Conservation (phyloP, 2,329 filamentous ascomycete species). For the Aspergillus floridensis region DNA sequence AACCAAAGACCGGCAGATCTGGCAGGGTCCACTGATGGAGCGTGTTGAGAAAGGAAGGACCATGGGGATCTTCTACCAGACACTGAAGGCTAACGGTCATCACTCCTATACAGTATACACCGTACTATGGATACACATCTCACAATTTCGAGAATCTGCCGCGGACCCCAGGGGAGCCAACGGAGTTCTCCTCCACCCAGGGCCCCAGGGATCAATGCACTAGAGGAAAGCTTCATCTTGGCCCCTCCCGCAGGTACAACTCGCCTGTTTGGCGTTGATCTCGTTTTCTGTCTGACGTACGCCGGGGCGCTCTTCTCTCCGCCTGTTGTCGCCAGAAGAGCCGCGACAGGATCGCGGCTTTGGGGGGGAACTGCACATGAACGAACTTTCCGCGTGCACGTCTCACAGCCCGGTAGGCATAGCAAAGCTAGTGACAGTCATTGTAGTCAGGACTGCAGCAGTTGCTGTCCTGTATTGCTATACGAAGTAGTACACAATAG, state of each 20-base stretch:
- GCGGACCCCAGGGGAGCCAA: conserved; percentile 6
- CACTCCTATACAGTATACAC: neutral
- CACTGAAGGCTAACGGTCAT: conserved; percentile 14
- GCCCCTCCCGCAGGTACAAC: neutral
- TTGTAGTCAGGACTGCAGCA: too few species aligned
- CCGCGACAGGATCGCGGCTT: neutral
- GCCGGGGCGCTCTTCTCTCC: neutral
- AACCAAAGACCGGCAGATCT: conserved; percentile 12
- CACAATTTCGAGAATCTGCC: neutral
- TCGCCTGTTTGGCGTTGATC: neutral
- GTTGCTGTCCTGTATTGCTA: too few species aligned
- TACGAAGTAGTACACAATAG: neutral
- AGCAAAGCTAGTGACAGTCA: too few species aligned
- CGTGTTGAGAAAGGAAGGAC: conserved; percentile 21
- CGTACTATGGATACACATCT: neutral
- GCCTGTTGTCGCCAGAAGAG: neutral
- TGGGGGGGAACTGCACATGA: neutral
- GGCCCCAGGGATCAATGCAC: conserved; percentile 3
- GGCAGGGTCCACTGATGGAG: conserved; percentile 31
- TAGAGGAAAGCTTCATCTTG: conserved; percentile 12
- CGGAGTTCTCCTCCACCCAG: conserved; percentile 7
- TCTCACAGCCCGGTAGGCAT: neutral
- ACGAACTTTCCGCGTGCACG: neutral
- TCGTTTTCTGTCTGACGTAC: neutral
- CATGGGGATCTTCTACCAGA: conserved; percentile 21